Conservation (phyloP, 2,329 filamentous ascomycete genomes). For the Coniochaeta sp. region DNA sequence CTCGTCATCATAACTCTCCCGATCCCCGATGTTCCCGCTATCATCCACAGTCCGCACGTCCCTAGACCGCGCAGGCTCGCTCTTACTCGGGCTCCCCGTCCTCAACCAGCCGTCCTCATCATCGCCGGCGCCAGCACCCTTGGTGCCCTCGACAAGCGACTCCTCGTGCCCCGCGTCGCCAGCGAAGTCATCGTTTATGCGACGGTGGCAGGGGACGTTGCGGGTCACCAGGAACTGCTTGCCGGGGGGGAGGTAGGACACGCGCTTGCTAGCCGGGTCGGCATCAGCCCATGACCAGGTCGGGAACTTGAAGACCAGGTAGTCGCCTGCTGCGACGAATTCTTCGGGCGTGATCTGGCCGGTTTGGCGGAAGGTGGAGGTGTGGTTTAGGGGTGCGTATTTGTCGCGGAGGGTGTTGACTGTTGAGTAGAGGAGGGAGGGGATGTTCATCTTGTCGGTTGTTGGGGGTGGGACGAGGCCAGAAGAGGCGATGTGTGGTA, state of each 20-base stretch:
- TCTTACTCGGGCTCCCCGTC: conserved; percentile 72
- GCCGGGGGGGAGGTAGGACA: conserved; percentile 71
- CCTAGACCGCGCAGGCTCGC: conserved; percentile 66
- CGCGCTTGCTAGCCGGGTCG: conserved; percentile 70
- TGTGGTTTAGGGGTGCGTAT: conserved; percentile 82
- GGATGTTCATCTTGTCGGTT: conserved; percentile 63
- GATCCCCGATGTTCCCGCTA: conserved; percentile 75
- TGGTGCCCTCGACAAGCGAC: conserved; percentile 56
- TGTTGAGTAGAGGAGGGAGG: conserved; percentile 64
- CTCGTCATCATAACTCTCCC: conserved; percentile 61
- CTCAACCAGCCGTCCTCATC: conserved; percentile 88
- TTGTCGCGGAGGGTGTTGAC: conserved; percentile 88
- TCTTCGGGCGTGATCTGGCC: conserved; percentile 97
- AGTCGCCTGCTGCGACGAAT: conserved; percentile 92
- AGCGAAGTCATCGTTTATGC: conserved; percentile 89
- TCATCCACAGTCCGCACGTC: conserved; percentile 89
- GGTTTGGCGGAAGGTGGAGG: conserved; percentile 86
- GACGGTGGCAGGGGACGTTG: conserved; percentile 86
- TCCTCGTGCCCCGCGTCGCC: conserved; percentile 83
- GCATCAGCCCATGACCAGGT: conserved; percentile 96
- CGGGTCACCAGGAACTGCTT: conserved; percentile 96
- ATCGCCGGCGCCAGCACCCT: conserved; percentile 37
- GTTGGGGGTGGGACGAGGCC: no score
- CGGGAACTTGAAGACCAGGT: conserved; percentile 97
- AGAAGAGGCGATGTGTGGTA: neutral